Conservation (phyloP, 306 rosid species). For the Pterocarpus santalinus region DNA sequence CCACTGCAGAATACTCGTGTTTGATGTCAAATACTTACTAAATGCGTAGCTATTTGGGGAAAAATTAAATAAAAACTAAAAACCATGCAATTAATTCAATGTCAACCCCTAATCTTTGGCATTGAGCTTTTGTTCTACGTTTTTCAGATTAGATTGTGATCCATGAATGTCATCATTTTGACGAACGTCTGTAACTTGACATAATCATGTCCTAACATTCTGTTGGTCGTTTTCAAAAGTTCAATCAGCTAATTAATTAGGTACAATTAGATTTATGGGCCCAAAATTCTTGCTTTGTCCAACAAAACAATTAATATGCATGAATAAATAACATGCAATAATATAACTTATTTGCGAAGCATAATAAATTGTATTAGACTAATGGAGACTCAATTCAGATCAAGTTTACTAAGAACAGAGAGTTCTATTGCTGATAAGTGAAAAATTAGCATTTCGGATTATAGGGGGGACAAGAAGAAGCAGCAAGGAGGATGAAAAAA, state of each 20-base stretch:
- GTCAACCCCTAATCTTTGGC: slow-evolving; percentile 51
- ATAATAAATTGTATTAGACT: neutral
- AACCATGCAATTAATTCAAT: slow-evolving; percentile 7
- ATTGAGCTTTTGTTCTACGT: slow-evolving; percentile 35
- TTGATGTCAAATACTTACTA: slow-evolving; percentile 56
- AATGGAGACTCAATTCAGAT: neutral
- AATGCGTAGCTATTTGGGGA: slow-evolving; percentile 23
- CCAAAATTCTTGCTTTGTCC: slow-evolving; percentile 3
- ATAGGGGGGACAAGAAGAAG: neutral
- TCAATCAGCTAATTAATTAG: slow-evolving; percentile 25
- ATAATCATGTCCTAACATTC: slow-evolving; percentile 27
- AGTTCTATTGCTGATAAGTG: neutral
- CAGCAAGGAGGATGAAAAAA: no score
- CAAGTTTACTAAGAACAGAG: neutral
- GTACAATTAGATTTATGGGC: slow-evolving; percentile 24
- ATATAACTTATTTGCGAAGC: slow-evolving; percentile 35
- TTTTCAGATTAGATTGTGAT: slow-evolving; percentile 43
- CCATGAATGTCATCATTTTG: slow-evolving; percentile 47
- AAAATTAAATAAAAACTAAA: neutral
- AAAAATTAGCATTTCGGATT: neutral
- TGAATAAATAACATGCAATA: slow-evolving; percentile 8
- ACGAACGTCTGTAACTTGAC: slow-evolving; percentile 40
- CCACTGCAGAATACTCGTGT: slow-evolving; percentile 38
- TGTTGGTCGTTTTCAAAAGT: slow-evolving; percentile 18
- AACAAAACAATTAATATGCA: neutral